Evolutionary conservation across 305 asterid species (phyloP), one percentile per base, ranked within the genome.

Genomic region (Fraxinus sp.): DNA sequence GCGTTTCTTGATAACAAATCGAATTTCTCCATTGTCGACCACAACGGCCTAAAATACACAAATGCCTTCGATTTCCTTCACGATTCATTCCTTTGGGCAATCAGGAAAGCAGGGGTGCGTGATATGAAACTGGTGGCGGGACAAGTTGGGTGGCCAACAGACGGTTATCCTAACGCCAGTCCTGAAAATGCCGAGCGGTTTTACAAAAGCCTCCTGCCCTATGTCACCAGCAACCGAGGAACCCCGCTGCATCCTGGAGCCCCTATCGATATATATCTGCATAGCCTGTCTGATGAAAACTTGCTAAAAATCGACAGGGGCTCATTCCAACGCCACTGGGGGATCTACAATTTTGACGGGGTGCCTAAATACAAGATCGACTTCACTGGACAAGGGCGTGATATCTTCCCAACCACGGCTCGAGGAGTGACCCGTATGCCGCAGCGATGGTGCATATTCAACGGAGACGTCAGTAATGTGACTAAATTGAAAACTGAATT

Each of bases 61-160:
- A 44, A 44, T 11, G 52, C n/a, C n/a, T 90, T 91, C 39, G 92
- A 87, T 7, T 86, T 83, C 1, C 13, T 81, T 3, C 83, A 86
- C 33, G 95, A 92, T 68, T 80, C 89, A 0, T 35, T 84, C 14
- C 77, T 83, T 3, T 74, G 35, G 9, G 93, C 94, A 0, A 0
- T 92, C 4, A 36, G 57, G 5, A 92, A 89, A 78, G 73, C 59
- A 0, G 91, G 91, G 3, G 79, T 66, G 14, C 79, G 81, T 1
- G 36, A 86, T 16, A 0, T 90, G 30, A 84, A 82, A 26, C 49
- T 91, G 2, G 3, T 70, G 2, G 76, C 87, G 0, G 91, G 88
- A 5, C 80, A 79, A 24, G 77, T 85, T 35, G 93, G 94, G 1
- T 91, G 94, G 94, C 91, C 94, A 14, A 90, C 95, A 0, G 95